Evolutionary conservation across 345 rosid genomes (phyloP), one percentile per base, ranked within the genome.

Genomic region (Lagerstroemia speciosa): DNA sequence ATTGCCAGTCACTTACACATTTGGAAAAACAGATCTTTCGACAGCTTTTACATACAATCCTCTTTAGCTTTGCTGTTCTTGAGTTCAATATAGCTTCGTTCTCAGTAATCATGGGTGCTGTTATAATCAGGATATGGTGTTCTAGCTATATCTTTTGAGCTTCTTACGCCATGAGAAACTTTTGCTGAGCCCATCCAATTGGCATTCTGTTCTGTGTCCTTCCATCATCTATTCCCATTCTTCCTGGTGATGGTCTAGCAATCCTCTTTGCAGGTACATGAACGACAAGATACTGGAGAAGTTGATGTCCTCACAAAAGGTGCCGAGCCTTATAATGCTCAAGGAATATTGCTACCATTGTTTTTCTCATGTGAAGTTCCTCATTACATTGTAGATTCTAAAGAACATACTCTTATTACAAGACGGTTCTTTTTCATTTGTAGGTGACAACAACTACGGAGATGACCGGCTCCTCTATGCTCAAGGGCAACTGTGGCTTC

Each of bases 301-400:
- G 97, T 92, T 74, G 99, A 95, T 79, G 89, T 95, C 74, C 89
- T 95, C 50, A 92, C 99, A 9, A 90, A 95, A 90, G 99, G 99
- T 94, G 37, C 73, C 69, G 33, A 68, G 50, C 53, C 64, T 40
- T 57, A 46, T 37, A 62, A 57, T 74, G 33, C 3, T 15, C 11
- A 24, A 53, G 30, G 29, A 53, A 10, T 24, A n/a, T 40, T 69
- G 19, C 67, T 48, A 41, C 29, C 31, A 33, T 67, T 68, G 52
- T 34, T 67, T 70, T 22, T 75, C 33, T 36, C 26, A 55, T 31
- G 8, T 27, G 29, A 40, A 20, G 48, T 55, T 27, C 50, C 29
- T 74, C 61, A n/a, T 53, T 30, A 15, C 2, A 3, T 55, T 11
- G 11, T 11, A 3, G 31, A 55, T 53, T 53, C 30, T 9, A 26